Evolutionary conservation across 2,329 filamentous ascomycete genomes (phyloP), one percentile per base, ranked within the genome.

Genomic region (Arthrocladium fulminans): DNA sequence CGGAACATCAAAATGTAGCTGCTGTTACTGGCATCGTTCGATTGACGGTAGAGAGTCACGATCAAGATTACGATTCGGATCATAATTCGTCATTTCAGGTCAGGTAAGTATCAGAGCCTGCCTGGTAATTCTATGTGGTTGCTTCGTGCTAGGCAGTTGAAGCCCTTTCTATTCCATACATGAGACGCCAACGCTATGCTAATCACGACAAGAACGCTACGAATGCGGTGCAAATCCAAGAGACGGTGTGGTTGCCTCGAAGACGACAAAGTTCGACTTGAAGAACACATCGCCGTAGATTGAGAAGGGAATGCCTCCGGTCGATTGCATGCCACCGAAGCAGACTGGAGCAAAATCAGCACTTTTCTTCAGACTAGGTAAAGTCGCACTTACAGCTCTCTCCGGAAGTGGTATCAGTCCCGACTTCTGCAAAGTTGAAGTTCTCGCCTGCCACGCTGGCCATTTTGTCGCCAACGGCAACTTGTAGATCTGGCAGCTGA

Each of bases 261-360:
- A 83, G 48, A 79, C 76, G 39, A 79, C 77, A 58, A 80, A 78
- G 55, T 78, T 70, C 3, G 75, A 68, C 65, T 75, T 78, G 59
- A 82, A 71, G 63, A 81, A 74, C 22, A 74, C 70, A 57, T 81
- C 79, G n/a, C 79, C 79, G 48, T 73, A 74, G 44, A 83, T 76
- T 29, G 73, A 70, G 56, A 82, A 72, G 2, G 65, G 63, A 42
- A 75, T 74, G 46, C 76, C 74, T 50, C 74, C 69, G 23, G 75
- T 75, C 2, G 77, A 79, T 52, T 79, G 76, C 13, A 82, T 65
- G 15, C 78, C 79, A 39, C 79, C 79, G 44, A 79, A 70, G 44
- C 79, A 81, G 15, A 76, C 69, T 71, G 27, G 7, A 15, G 10
- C 39, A 17, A n/a, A 22, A 53, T 62, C 48, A 61, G 53, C 43